These are phyloP conservation scores for Beauveria sp. DNA, from an alignment of 2,329 filamentous ascomycete species.

Conservation along the genomic window DNA sequence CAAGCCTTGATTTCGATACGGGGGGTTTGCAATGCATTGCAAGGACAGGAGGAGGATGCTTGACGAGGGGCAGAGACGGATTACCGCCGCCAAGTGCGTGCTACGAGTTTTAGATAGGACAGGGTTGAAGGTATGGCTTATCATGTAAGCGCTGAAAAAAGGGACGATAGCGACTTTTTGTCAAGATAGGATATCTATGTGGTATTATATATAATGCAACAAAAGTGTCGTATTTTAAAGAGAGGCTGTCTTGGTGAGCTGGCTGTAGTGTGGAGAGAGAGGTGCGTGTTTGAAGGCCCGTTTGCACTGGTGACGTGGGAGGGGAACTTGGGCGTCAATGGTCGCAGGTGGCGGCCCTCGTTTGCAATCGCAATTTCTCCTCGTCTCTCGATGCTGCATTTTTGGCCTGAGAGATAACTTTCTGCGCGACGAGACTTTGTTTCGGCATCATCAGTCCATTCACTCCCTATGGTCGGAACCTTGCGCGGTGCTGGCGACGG, in stretches of 20 bases:
- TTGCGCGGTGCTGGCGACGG: background rate
- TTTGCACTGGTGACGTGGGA: background rate
- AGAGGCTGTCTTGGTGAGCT: background rate
- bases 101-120: background rate
- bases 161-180: background rate
- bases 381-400: no score
- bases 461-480: background rate
- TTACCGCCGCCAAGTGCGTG: background rate
- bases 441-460: background rate
- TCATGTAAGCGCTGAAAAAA: background rate
- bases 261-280: background rate
- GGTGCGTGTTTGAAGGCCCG: background rate
- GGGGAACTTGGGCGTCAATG: background rate
- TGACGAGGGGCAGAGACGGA: background rate
- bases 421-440: no score
- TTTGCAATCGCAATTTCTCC: background rate
- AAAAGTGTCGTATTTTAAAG: background rate
- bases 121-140: background rate
- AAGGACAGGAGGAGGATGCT: background rate
- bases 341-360: background rate
- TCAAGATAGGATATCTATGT: background rate
- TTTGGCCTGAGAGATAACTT: no score
- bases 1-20: background rate
- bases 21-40: background rate
- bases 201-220: slow-evolving; percentile 2